phyloP scores from a whole-genome alignment of 2,329 filamentous ascomycete species.

The Fusarium musae region DNA sequence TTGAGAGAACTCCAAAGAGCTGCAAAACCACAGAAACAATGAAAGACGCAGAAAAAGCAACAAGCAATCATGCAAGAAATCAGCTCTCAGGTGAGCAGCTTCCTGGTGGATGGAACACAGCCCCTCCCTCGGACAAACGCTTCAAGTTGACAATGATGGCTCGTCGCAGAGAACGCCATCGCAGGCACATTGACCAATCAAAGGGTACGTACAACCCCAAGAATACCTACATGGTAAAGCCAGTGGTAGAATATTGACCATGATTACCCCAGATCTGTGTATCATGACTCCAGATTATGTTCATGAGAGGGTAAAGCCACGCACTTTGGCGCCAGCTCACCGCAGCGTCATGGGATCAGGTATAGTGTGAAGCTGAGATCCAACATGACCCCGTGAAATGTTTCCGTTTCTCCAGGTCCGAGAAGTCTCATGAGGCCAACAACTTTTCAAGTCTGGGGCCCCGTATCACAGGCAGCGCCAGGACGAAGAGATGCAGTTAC shows the following conservation, averaged over 20 bases:
- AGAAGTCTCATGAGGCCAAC: slow-evolving; percentile 23
- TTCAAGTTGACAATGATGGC: slow-evolving; percentile 14
- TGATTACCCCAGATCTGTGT: slow-evolving; percentile 21
- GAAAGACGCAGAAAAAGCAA: neutral
- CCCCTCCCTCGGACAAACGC: slow-evolving; percentile 14
- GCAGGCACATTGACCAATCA: slow-evolving; percentile 23
- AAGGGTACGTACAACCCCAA: slow-evolving; percentile 5
- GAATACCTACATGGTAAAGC: slow-evolving; percentile 13
- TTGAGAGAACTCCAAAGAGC: neutral
- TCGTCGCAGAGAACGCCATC: slow-evolving; percentile 10
- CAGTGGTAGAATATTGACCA: slow-evolving; percentile 12
- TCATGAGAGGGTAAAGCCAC: slow-evolving; percentile 25
- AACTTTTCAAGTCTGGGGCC: slow-evolving; percentile 38
- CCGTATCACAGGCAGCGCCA: slow-evolving; percentile 39
- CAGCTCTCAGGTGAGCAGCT: slow-evolving; percentile 13
- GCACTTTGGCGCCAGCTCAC: slow-evolving; percentile 3
- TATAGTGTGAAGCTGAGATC: neutral
- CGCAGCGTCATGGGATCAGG: slow-evolving; percentile 6
- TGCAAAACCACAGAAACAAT: neutral
- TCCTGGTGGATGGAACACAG: slow-evolving; percentile 27
- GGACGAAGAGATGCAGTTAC: slow-evolving; percentile 36
- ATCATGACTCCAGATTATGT: slow-evolving; percentile 2
- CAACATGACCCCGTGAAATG: slow-evolving; percentile 5
- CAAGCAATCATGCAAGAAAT: slow-evolving; percentile 7
- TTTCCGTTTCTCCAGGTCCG: slow-evolving; percentile 26